Conservation (phyloP, 768 basidiomycete species). For the Russula sp. region DNA sequence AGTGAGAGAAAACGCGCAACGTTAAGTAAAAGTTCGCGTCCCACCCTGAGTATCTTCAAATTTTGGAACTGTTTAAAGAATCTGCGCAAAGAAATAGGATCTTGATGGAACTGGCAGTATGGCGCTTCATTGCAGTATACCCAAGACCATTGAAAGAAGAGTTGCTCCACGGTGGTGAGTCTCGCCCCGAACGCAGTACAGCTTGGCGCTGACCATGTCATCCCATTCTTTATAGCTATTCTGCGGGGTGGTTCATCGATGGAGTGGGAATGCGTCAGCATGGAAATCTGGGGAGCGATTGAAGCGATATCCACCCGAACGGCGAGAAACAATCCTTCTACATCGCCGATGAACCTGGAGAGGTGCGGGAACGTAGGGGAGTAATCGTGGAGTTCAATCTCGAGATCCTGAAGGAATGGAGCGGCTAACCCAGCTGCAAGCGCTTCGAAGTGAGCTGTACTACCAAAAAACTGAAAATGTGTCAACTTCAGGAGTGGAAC, state of each 20-base stretch:
- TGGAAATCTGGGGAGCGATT: not conserved
- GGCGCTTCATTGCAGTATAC: too few species aligned
- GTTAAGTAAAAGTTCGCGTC: not conserved
- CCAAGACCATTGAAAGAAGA: not conserved
- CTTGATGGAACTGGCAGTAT: not conserved
- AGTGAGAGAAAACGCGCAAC: not conserved
- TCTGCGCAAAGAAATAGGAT: not conserved
- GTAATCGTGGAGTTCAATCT: not conserved
- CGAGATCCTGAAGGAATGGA: not conserved
- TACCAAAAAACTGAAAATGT: not conserved
- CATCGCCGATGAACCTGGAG: not conserved
- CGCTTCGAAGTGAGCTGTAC: not conserved
- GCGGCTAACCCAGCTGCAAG: not conserved
- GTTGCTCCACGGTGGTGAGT: not conserved
- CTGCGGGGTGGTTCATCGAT: not conserved
- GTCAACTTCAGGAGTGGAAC: not conserved
- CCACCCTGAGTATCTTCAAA: not conserved
- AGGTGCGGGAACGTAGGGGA: not conserved
- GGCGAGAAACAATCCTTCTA: not conserved
- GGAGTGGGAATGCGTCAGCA: not conserved
- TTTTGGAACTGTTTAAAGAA: not conserved
- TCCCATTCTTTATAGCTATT: not conserved
- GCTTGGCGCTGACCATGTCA: not conserved
- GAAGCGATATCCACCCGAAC: not conserved
- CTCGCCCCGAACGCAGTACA: not conserved